Percentiles rank a stretch among this genome's conserved stretches.
Conservation (phyloP, 1,284 basidiomycete species). For the Termitomyces sp. region DNA sequence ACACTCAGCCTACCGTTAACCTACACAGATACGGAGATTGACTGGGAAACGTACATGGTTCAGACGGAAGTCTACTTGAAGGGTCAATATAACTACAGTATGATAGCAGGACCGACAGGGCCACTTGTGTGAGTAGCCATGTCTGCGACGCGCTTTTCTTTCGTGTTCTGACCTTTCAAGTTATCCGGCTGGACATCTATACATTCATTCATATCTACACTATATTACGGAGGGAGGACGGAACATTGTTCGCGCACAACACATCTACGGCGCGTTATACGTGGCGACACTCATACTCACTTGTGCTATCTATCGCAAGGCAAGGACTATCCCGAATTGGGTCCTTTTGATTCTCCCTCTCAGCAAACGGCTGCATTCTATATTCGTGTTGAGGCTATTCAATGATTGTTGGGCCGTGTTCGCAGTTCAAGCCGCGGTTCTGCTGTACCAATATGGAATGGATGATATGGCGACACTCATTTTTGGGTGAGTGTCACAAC, state of each 20-base stretch:
- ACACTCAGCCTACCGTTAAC: neutral
- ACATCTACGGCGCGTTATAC: conserved; percentile 75
- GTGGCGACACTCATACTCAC: conserved; percentile 59
- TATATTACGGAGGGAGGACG: conserved; percentile 57
- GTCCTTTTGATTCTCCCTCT: conserved; percentile 73
- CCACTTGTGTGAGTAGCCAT: conserved; percentile 76
- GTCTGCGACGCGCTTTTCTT: neutral
- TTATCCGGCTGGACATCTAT: conserved; percentile 93
- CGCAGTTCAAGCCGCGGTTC: conserved; percentile 51
- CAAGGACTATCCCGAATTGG: conserved; percentile 73
- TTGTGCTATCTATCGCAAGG: conserved; percentile 64
- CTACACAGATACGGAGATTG: conserved; percentile 92
- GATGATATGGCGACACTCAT: conserved; percentile 63
- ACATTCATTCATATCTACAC: conserved; percentile 77
- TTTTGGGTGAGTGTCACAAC: conserved; percentile 56
- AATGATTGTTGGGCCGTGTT: conserved; percentile 91
- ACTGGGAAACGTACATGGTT: conserved; percentile 91
- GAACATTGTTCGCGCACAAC: conserved; percentile 68
- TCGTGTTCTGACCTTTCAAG: conserved; percentile 34
- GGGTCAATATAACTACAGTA: conserved; percentile 85
- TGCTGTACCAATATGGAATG: conserved; percentile 54
- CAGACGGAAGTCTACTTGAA: conserved; percentile 78
- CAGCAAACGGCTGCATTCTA: conserved; percentile 92
- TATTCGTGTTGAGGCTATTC: conserved; percentile 90
- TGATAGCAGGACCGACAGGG: conserved; percentile 87